Base-by-base conservation (phyloP, 2,329 filamentous ascomycete genomes). In the Colletotrichum abscissum region DNA sequence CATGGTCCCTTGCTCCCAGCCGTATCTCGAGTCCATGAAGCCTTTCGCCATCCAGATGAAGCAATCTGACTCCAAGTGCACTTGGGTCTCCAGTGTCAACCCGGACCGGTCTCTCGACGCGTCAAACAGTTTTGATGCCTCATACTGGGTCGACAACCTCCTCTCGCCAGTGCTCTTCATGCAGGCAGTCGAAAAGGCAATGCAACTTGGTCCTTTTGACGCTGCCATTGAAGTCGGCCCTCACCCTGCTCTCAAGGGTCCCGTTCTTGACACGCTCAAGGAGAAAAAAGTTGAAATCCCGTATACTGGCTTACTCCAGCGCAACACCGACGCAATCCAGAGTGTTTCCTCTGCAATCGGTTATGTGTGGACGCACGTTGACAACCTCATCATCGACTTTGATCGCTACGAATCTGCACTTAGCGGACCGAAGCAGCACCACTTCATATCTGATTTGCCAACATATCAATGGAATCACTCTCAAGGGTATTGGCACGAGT, bases 211-310 rank as follows among this genome's bases (percentile, higher is more conserved):
- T 9, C 49, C 52, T 38, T 30, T 73, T 19, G 28, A 74, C 35
- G 30, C 78, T 4, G 55, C 78, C 0, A 14, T 84, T 5, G 82
- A 84, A 38, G 49, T 84, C 8, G 81, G 82, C 0, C 81, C 82
- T 2, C 81, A 83, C 55, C 79, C 85, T 0, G 83, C 84, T 0
- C 79, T 88, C 1, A 81, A 82, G 62, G 82, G 82, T 0, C 86
- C 86, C 11, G 52, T 55, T 24, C n/a, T 42, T 7, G 57, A 59
- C 9, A 59, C 57, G 30, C 33, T 42, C 12, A 33, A 33, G 5
- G 57, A 59, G 30, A 33, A 59, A 24, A 22, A 38, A 33, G 3
- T 38, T 7, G 57, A 42, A 5, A 59, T 59, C 4, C 57, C 57
- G 12, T 59, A 59, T 33, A 59, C 57, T 8, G 57, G 57, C 24